Percentiles rank a stretch among this genome's conserved stretches.
Evolutionary conservation across 768 basidiomycete genomes (phyloP).

Genomic region (Mycena filopes): DNA sequence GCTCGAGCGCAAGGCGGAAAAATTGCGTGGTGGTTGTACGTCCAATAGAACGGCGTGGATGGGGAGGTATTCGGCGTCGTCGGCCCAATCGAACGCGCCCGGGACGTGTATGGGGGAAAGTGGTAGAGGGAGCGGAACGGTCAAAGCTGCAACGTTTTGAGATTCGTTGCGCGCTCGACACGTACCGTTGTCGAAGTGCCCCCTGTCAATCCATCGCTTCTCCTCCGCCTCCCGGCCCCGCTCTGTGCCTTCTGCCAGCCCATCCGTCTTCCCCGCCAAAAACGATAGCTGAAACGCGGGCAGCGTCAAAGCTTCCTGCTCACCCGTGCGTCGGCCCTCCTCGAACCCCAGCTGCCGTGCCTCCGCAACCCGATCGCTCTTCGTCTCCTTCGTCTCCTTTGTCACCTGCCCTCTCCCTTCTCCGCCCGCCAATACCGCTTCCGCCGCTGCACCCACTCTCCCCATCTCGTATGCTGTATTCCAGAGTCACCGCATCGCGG

Average conservation of each 20-base stretch:
- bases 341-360: no score
- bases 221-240: background rate
- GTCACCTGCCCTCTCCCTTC: no score
- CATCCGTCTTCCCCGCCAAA: background rate
- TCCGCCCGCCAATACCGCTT: no score
- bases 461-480: background rate
- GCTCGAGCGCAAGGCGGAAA: slow-evolving; percentile 4
- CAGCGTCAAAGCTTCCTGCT: no score
- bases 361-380: no score
- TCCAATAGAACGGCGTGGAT: background rate
- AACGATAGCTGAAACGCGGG: background rate
- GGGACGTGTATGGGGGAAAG: background rate
- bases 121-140: background rate
- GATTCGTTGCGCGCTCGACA: background rate
- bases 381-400: no score
- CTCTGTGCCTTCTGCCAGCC: background rate
- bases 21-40: slow-evolving; percentile 2
- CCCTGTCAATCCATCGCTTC: background rate
- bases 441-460: background rate
- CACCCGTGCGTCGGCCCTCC: no score
- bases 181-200: slow-evolving; percentile 2
- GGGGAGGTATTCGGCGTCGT: background rate
- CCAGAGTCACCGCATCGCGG: background rate
- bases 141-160: background rate
- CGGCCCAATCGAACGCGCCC: background rate